phyloP scores from a whole-genome alignment of 2,329 filamentous ascomycete genomes.

The Aspergillus floridensis region DNA sequence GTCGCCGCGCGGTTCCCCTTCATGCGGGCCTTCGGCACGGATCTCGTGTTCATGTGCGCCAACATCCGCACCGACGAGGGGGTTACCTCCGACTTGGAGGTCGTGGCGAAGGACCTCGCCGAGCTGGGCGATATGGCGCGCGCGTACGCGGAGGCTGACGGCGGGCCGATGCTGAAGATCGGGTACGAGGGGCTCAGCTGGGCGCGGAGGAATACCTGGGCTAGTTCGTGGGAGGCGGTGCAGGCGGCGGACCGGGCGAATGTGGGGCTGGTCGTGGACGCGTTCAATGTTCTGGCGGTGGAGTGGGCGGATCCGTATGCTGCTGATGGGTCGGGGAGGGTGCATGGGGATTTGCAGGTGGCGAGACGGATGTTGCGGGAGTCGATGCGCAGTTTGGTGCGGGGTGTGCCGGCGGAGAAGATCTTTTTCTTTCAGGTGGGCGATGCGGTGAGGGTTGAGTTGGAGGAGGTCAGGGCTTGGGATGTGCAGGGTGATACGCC shows the following conservation, averaged over 20 bases:
- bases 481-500: slow-evolving; percentile 21
- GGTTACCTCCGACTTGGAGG: slow-evolving; percentile 31
- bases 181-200: slow-evolving; percentile 36
- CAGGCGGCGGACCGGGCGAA: slow-evolving; percentile 32
- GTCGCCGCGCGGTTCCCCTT: slow-evolving; percentile 36
- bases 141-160: slow-evolving; percentile 26
- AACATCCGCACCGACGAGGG: slow-evolving; percentile 30
- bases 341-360: slow-evolving; percentile 27
- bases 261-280: slow-evolving; percentile 33
- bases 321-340: slow-evolving; percentile 28
- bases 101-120: slow-evolving; percentile 30
- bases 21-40: slow-evolving; percentile 37
- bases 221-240: slow-evolving; percentile 33
- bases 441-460: slow-evolving; percentile 31
- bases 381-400: slow-evolving; percentile 25
- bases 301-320: slow-evolving; percentile 35
- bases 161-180: slow-evolving; percentile 29
- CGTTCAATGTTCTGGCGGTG: slow-evolving; percentile 34
- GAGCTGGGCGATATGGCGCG: slow-evolving; percentile 34
- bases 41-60: slow-evolving; percentile 37
- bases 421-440: slow-evolving; percentile 37
- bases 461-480: slow-evolving; percentile 21
- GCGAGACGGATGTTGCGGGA: slow-evolving; percentile 25
- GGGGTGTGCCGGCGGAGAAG: slow-evolving; percentile 29
- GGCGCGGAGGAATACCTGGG: slow-evolving; percentile 35